Conservation (phyloP, 192 early-diverging fungal species). For the Linnemannia schmuckeri region DNA sequence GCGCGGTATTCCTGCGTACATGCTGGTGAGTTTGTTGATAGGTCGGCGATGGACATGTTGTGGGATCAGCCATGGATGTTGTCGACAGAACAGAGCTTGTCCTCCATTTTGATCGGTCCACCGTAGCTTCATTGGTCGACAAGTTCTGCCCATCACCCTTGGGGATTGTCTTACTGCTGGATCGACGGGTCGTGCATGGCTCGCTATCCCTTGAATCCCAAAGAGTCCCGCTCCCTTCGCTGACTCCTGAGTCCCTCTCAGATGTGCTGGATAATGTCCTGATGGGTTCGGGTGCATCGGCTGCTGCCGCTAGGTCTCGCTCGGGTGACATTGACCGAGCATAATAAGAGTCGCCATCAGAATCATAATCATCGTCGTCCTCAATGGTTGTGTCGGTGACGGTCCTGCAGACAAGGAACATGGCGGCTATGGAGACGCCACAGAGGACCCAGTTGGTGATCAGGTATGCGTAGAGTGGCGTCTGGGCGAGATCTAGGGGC, state of each 20-base stretch:
- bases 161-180: conserved; percentile 4
- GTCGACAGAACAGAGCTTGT: conserved; percentile 27
- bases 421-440: conserved; percentile 48
- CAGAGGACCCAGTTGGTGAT: conserved; percentile 58
- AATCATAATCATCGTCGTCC: background rate
- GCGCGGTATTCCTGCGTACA: background rate
- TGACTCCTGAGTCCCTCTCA: conserved; percentile 20
- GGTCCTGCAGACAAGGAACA: conserved; percentile 52
- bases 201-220: conserved; percentile 28
- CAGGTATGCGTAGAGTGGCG: conserved; percentile 33
- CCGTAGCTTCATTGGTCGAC: background rate
- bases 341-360: conserved; percentile 9
- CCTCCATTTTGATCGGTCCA: conserved; percentile 22
- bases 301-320: background rate
- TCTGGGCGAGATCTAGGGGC: conserved; percentile 70
- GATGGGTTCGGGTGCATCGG: background rate
- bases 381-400: conserved; percentile 50
- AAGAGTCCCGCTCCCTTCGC: conserved; percentile 24
- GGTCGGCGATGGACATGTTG: conserved; percentile 28
- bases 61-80: conserved; percentile 10
- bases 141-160: background rate
- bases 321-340: background rate
- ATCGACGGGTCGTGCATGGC: conserved; percentile 18
- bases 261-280: conserved; percentile 12
- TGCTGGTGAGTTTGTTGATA: conserved; percentile 22